Evolutionary conservation across 2,329 filamentous ascomycete species (phyloP).

Genomic region (Aspergillus pseudotamarii): DNA sequence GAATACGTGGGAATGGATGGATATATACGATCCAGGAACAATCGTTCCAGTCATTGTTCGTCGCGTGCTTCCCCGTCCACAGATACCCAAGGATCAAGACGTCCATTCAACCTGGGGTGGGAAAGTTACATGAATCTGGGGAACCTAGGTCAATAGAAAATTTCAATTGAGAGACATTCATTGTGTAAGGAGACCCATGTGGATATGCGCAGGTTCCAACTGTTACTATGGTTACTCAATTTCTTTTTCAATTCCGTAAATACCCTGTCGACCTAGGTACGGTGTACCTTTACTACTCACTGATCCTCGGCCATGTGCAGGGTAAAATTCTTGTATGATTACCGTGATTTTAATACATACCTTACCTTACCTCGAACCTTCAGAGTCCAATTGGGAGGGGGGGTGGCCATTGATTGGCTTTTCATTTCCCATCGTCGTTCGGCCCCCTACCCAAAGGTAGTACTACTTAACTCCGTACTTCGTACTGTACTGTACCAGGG

Average conservation of each 20-base stretch:
- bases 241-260: background rate
- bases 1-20: background rate
- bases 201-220: slow-evolving; percentile 1
- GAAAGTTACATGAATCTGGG: background rate
- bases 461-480: background rate
- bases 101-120: background rate
- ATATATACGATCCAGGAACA: slow-evolving; percentile 1
- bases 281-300: background rate
- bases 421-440: background rate
- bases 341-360: background rate
- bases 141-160: background rate
- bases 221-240: slow-evolving; percentile 9
- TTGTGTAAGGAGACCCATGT: slow-evolving; percentile 8
- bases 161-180: background rate
- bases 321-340: background rate
- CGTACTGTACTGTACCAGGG: background rate
- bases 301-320: background rate
- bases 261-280: background rate
- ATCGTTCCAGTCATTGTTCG: background rate
- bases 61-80: background rate
- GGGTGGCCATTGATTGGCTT: background rate
- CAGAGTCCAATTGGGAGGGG: background rate
- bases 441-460: background rate
- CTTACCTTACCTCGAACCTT: background rate
- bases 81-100: background rate